A percentile compares a stretch with the other conserved stretches of the same genome.
Evolutionary conservation across 1,284 basidiomycete species (phyloP).

Genomic region (Cutaneotrichosporon arboriforme): DNA sequence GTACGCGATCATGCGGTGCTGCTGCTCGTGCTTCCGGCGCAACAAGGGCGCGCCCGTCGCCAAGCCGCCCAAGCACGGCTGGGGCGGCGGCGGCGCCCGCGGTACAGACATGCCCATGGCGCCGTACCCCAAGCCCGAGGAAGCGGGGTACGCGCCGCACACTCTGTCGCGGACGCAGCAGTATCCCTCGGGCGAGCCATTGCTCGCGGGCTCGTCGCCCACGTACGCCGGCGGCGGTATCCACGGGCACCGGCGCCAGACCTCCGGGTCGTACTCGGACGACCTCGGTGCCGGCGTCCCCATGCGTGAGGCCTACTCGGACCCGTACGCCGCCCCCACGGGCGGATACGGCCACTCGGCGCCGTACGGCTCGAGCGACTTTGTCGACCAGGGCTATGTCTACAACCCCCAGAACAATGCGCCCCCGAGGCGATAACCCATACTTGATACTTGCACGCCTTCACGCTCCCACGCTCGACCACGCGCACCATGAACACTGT

Average conservation of each 20-base stretch:
- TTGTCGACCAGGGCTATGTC: background rate
- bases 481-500: too few relatives aligned
- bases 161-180: too few relatives aligned
- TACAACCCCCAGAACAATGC: background rate
- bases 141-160: background rate
- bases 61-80: constrained; percentile 7
- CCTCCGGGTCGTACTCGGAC: constrained; percentile 3
- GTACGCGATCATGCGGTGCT: constrained; percentile 8
- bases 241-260: background rate
- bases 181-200: too few relatives aligned
- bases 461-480: too few relatives aligned
- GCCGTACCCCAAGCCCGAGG: background rate
- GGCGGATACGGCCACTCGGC: background rate
- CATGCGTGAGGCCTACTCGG: background rate
- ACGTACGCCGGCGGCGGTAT: background rate
- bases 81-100: constrained; percentile 13
- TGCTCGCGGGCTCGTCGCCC: too few relatives aligned
- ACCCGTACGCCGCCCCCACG: background rate
- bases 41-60: background rate
- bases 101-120: constrained; percentile 23
- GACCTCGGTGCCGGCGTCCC: background rate
- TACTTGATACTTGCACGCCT: too few relatives aligned
- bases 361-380: background rate
- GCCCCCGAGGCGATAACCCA: too few relatives aligned
- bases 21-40: constrained; percentile 1